Conservation (phyloP, 192 early-diverging fungal species). For the Entrophospora sp. region DNA sequence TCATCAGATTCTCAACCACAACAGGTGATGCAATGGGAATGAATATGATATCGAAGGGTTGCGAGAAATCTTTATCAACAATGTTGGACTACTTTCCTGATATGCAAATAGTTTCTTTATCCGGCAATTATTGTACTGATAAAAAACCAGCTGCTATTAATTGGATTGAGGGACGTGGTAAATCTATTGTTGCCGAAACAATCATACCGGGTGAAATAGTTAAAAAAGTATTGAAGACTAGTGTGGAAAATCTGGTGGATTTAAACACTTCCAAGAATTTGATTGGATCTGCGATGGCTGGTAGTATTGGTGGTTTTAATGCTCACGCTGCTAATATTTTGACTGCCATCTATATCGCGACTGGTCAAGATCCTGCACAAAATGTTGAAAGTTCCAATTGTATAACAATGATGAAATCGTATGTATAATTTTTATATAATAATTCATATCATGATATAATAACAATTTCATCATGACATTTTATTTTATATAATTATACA, state of each 20-base stretch:
- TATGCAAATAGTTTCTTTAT: slow-evolving; percentile 73
- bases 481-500: background rate
- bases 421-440: background rate
- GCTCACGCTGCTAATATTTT: slow-evolving; percentile 91
- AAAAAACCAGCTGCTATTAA: slow-evolving; percentile 96
- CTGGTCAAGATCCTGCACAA: slow-evolving; percentile 93
- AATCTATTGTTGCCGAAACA: slow-evolving; percentile 82
- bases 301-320: slow-evolving; percentile 84
- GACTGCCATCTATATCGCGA: slow-evolving; percentile 83
- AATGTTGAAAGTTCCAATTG: slow-evolving; percentile 90
- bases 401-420: slow-evolving; percentile 87
- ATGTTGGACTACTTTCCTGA: slow-evolving; percentile 55
- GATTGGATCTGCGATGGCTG: slow-evolving; percentile 91
- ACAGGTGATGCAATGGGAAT: slow-evolving; percentile 98
- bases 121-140: slow-evolving; percentile 93
- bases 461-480: too few species aligned
- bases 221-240: slow-evolving; percentile 77
- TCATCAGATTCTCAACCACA: slow-evolving; percentile 78
- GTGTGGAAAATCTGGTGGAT: slow-evolving; percentile 64
- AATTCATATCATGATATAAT: too few species aligned
- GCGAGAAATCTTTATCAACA: slow-evolving; percentile 68
- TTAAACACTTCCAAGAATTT: slow-evolving; percentile 86
- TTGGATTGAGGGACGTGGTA: slow-evolving; percentile 96
- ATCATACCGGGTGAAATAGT: slow-evolving; percentile 75
- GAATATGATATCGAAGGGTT: slow-evolving; percentile 98